Base-by-base conservation (phyloP, 371 early-diverging fungal genomes). In the Catenaria anguillulae region DNA sequence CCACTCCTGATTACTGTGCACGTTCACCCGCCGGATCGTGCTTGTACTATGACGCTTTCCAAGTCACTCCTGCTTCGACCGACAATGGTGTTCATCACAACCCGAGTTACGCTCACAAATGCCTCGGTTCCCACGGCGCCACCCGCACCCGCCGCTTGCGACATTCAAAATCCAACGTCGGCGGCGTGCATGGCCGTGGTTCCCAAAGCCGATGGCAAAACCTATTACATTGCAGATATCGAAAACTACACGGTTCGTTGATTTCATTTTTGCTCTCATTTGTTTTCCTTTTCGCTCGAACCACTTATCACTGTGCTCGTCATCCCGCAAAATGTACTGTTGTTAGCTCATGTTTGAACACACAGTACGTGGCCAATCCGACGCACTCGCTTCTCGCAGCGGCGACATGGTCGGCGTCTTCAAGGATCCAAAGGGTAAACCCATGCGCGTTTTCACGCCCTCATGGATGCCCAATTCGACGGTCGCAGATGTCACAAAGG, bases 301-400 rank as follows among this genome's bases (percentile, higher is more conserved):
- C n/a, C n/a, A n/a, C n/a, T n/a, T n/a, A n/a, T n/a, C n/a, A n/a
- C n/a, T n/a, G n/a, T n/a, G n/a, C n/a, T n/a, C n/a, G n/a, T n/a
- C n/a, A n/a, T n/a, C n/a, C n/a, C n/a, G n/a, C n/a, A n/a, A n/a
- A n/a, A n/a, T n/a, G n/a, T n/a, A n/a, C n/a, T n/a, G n/a, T n/a
- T n/a, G n/a, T n/a, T n/a, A n/a, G n/a, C 29, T 81, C 26, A 71
- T 70, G 70, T 61, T 80, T 35, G 81, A 80, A 46, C 81, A 81
- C 65, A 71, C 76, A 33, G 71, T 81, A 31, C 71, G 76, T 15
- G 72, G 73, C 12, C 60, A 67, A 45, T 59, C 65, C 1, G 68
- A 70, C 8, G 69, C 66, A 0, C 29, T 73, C 10, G 65, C 72
- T 42, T 59, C 69, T 23, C 70, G 76, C 34, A 73, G 69, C 40